These are phyloP conservation scores for Ramularia collo-cygni DNA, from an alignment of 2,329 filamentous ascomycete species.

Conservation along the genomic window DNA sequence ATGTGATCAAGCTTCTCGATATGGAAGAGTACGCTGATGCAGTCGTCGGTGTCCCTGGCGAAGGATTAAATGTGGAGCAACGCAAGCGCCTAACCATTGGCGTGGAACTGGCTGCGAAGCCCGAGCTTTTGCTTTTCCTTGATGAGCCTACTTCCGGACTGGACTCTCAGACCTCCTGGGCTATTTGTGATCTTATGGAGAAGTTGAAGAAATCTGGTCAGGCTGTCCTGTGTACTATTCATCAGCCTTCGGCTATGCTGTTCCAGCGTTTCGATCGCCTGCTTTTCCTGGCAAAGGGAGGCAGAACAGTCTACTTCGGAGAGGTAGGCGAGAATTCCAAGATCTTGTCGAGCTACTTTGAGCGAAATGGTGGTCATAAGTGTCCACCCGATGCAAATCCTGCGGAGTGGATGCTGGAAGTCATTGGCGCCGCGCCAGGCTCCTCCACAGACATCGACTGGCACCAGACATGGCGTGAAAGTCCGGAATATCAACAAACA, in stretches of 20 bases:
- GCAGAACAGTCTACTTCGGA: conserved; percentile 74
- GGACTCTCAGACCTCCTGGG: conserved; percentile 89
- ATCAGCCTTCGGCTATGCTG: conserved; percentile 91
- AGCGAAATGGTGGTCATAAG: conserved; percentile 58
- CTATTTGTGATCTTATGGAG: conserved; percentile 79
- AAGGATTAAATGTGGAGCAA: conserved; percentile 67
- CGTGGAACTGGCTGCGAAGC: conserved; percentile 92
- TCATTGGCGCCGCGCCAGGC: conserved; percentile 48
- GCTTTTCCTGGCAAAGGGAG: conserved; percentile 68
- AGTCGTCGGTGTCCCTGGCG: conserved; percentile 81
- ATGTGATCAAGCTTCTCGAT: conserved; percentile 83
- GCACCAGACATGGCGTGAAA: conserved; percentile 44
- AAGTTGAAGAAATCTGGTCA: conserved; percentile 85
- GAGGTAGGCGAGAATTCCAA: conserved; percentile 66
- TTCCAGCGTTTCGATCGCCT: conserved; percentile 86
- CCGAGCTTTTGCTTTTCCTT: conserved; percentile 80
- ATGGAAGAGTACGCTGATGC: conserved; percentile 89
- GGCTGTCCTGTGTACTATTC: conserved; percentile 93
- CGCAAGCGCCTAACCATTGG: conserved; percentile 80
- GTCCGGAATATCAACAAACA: conserved; percentile 39
- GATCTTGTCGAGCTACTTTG: conserved; percentile 67
- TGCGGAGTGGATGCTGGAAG: conserved; percentile 69
- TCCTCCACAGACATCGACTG: conserved; percentile 46
- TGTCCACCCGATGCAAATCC: conserved; percentile 68
- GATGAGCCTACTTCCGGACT: conserved; percentile 94